Conservation (phyloP, 371 early-diverging fungal species). For the Ordospora colligata region DNA sequence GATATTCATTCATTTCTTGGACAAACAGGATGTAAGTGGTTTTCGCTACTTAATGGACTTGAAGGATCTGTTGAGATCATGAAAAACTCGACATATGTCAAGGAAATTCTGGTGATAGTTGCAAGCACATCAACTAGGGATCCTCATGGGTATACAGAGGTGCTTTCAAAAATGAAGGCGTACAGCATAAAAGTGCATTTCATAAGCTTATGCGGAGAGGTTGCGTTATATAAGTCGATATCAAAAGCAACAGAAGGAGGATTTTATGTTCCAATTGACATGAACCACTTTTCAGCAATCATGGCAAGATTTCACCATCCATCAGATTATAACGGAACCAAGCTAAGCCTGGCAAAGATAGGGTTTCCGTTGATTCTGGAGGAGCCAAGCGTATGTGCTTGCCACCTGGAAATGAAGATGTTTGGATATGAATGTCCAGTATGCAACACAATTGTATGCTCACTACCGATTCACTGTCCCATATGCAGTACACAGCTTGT, state of each 20-base stretch:
- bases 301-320: constrained; percentile 42
- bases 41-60: constrained; percentile 41
- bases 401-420: constrained; percentile 48
- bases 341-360: constrained; percentile 39
- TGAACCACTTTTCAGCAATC: constrained; percentile 37
- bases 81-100: constrained; percentile 15
- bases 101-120: constrained; percentile 46
- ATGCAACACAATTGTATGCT: constrained; percentile 56
- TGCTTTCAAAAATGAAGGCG: constrained; percentile 16
- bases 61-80: constrained; percentile 21
- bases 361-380: constrained; percentile 50
- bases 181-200: constrained; percentile 50
- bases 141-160: neutral
- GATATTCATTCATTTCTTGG: constrained; percentile 25
- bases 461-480: constrained; percentile 52
- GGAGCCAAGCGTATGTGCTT: constrained; percentile 52
- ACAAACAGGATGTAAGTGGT: constrained; percentile 37
- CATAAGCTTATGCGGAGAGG: constrained; percentile 55
- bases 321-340: constrained; percentile 16
- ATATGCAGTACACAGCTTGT: constrained; percentile 51
- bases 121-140: constrained; percentile 27
- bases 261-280: constrained; percentile 45
- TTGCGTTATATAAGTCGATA: constrained; percentile 48
- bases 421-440: constrained; percentile 52
- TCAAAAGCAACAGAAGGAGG: constrained; percentile 45